Percentiles rank a stretch among this genome's conserved stretches.
phyloP scores from a whole-genome alignment of 169 alveolate genomes.

The Cryptosporidium xiaoi region DNA sequence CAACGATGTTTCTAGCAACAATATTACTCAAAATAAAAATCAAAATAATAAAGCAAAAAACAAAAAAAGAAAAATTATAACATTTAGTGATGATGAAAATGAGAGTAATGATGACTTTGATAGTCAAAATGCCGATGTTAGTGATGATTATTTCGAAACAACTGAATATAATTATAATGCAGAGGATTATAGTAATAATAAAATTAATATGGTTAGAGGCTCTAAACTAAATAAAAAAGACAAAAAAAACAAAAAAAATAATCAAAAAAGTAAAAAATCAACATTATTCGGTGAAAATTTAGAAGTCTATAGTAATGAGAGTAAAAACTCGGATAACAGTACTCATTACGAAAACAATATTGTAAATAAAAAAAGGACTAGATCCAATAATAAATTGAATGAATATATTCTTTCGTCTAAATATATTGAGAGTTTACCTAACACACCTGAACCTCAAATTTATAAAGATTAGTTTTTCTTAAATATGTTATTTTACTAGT shows the following conservation, averaged over 20 bases:
- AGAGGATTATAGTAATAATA: too few species aligned
- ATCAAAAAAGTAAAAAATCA: too few species aligned
- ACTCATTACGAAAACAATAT: too few species aligned
- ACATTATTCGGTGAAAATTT: too few species aligned
- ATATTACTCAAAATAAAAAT: neutral
- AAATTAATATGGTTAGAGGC: neutral
- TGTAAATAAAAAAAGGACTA: neutral
- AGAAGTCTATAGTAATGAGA: too few species aligned
- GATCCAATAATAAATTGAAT: neutral
- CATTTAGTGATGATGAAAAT: neutral
- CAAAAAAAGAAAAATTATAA: constrained; percentile 9
- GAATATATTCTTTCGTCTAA: constrained; percentile 1
- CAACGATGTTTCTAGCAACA: neutral
- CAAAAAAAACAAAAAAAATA: too few species aligned
- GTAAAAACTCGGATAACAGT: too few species aligned
- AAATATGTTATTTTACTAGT: too few species aligned
- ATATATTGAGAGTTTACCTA: constrained; percentile 24
- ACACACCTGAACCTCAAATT: constrained; percentile 39
- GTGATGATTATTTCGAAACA: neutral
- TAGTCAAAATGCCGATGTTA: neutral
- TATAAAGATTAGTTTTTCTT: too few species aligned
- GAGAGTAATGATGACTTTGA: neutral
- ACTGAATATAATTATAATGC: too few species aligned
- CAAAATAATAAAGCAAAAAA: neutral
- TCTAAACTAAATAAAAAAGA: neutral